Evolutionary conservation across 1,139 yeast species (phyloP).

Genomic region (Magnusiomyces magnusii): DNA sequence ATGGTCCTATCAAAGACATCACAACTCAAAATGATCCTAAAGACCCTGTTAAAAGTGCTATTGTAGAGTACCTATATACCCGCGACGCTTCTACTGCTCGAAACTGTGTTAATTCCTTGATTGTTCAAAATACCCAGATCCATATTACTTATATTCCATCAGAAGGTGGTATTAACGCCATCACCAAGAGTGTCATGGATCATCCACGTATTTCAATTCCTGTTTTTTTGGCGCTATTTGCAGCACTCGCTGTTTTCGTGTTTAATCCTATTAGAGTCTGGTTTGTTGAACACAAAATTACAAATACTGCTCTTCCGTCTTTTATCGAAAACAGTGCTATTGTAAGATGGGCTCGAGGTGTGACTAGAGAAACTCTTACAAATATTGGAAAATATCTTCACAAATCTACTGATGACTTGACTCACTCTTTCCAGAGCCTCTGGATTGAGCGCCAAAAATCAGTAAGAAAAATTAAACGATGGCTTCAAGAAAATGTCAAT

Average conservation of each 20-base stretch:
- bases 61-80: conserved; percentile 46
- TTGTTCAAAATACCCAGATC: conserved; percentile 46
- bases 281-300: conserved; percentile 64
- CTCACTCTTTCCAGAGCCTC: conserved; percentile 36
- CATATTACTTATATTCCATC: conserved; percentile 67
- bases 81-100: conserved; percentile 80
- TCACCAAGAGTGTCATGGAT: conserved; percentile 29
- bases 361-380: conserved; percentile 5
- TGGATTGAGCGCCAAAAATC: conserved; percentile 70
- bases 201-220: conserved; percentile 83
- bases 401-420: not conserved
- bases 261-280: conserved; percentile 91
- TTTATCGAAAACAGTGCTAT: conserved; percentile 10
- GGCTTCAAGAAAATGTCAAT: conserved; percentile 69
- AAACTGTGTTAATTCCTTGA: conserved; percentile 76
- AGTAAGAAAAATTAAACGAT: conserved; percentile 59
- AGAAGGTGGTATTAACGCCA: conserved; percentile 36
- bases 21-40: conserved; percentile 37
- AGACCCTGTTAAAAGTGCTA: conserved; percentile 42
- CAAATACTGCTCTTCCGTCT: conserved; percentile 2
- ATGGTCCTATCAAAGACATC: conserved; percentile 77
- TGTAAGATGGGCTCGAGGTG: conserved; percentile 5
- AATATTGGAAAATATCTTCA: conserved; percentile 10
- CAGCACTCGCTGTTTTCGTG: conserved; percentile 73
- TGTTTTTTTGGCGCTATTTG: conserved; percentile 49